Percentiles rank a stretch among this genome's conserved stretches.
Evolutionary conservation across 139 green algal genomes (phyloP).

Genomic region (Closterium sp.): DNA sequence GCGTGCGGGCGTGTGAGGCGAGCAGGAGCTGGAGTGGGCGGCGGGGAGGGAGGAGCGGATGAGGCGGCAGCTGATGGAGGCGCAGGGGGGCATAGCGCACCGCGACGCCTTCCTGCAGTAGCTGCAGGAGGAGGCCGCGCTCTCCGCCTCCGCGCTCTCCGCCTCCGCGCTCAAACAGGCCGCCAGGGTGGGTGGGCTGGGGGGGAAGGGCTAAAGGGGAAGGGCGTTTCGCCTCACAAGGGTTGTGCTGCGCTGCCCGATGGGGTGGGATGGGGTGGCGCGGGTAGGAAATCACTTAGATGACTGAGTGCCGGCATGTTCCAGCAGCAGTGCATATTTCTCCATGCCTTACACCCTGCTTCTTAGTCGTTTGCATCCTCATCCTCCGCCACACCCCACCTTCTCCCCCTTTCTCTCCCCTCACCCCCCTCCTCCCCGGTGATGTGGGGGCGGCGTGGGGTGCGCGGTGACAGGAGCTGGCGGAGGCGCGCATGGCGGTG

Average conservation of each 20-base stretch:
- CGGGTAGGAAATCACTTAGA: not conserved
- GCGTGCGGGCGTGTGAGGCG: too few relatives aligned
- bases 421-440: too few relatives aligned
- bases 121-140: constrained; percentile 12
- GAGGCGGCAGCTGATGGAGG: too few relatives aligned
- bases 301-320: not conserved
- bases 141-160: not conserved
- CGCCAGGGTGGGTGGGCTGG: not conserved
- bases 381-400: too few relatives aligned
- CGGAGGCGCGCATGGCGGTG: not conserved
- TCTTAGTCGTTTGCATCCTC: too few relatives aligned
- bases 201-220: not conserved
- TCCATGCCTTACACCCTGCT: not conserved
- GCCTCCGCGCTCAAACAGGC: not conserved
- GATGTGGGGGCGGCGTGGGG: too few relatives aligned
- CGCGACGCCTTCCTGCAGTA: constrained; percentile 20
- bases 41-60: not conserved
- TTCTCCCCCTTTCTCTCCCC: too few relatives aligned
- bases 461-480: not conserved
- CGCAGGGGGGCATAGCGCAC: constrained; percentile 26
- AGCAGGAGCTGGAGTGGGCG: constrained; percentile 2
- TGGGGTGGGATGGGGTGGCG: too few relatives aligned
- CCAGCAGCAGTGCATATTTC: constrained; percentile 2
- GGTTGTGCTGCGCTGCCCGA: not conserved
- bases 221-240: not conserved